Evolutionary conservation across 805 yeast species (phyloP).

Genomic region (Yarrowia sp.): DNA sequence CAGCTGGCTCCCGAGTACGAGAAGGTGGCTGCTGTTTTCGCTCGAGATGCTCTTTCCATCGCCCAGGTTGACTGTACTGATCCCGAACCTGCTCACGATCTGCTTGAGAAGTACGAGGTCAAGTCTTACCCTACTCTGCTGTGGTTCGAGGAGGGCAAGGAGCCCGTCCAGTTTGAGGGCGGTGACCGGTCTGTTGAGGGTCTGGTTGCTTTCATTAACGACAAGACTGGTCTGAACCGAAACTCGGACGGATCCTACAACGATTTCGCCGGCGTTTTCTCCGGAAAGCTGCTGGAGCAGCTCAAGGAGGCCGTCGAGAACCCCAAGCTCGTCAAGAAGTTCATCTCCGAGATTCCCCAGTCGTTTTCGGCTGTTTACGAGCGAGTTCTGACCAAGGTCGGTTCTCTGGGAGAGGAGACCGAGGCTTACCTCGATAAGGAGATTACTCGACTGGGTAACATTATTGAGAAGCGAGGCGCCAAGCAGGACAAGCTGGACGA

Average conservation of each 20-base stretch:
- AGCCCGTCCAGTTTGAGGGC: slow-evolving; percentile 50
- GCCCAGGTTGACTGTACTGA: slow-evolving; percentile 51
- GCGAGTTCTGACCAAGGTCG: slow-evolving; percentile 35
- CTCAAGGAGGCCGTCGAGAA: slow-evolving; percentile 33
- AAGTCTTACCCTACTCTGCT: slow-evolving; percentile 55
- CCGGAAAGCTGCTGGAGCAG: slow-evolving; percentile 36
- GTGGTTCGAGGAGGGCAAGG: slow-evolving; percentile 50
- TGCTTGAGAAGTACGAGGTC: slow-evolving; percentile 46
- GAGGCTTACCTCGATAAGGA: slow-evolving; percentile 47
- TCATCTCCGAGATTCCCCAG: background rate
- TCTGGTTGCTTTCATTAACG: slow-evolving; percentile 50
- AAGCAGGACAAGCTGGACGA: slow-evolving; percentile 49
- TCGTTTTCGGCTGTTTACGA: slow-evolving; percentile 34
- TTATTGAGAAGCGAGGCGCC: slow-evolving; percentile 44
- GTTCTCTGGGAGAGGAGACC: slow-evolving; percentile 30
- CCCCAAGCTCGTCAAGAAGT: slow-evolving; percentile 34
- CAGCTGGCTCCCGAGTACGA: slow-evolving; percentile 52
- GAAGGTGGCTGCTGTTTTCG: slow-evolving; percentile 49
- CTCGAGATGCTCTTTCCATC: slow-evolving; percentile 42
- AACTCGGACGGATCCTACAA: slow-evolving; percentile 45
- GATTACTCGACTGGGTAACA: slow-evolving; percentile 45
- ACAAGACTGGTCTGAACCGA: slow-evolving; percentile 44
- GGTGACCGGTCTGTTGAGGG: slow-evolving; percentile 50
- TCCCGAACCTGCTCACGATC: slow-evolving; percentile 43
- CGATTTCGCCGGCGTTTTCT: slow-evolving; percentile 43